phyloP scores from a whole-genome alignment of 2,329 filamentous ascomycete species.

The Ascochyta lentis region DNA sequence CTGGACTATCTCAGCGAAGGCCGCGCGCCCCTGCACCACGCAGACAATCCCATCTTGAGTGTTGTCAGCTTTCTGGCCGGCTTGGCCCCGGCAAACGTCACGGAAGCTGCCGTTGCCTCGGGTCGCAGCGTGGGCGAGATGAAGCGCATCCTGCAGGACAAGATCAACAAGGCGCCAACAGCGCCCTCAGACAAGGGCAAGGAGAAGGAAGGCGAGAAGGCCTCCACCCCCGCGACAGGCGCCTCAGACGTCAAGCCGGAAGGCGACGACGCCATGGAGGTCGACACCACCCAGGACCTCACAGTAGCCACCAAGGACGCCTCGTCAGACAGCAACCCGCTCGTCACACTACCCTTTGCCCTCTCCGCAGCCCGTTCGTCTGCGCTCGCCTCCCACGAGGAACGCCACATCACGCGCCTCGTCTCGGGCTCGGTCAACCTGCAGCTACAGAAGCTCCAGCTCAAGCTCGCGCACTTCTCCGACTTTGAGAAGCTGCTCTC shows the following conservation, averaged over 20 bases:
- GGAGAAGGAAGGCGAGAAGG: slow-evolving; percentile 65
- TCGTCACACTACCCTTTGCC: slow-evolving; percentile 83
- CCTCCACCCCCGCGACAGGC: slow-evolving; percentile 48
- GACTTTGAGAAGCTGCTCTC: slow-evolving; percentile 94
- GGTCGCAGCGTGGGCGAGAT: slow-evolving; percentile 87
- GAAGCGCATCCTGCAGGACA: slow-evolving; percentile 77
- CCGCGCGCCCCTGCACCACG: slow-evolving; percentile 85
- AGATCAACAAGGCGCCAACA: slow-evolving; percentile 69
- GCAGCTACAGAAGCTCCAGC: slow-evolving; percentile 91
- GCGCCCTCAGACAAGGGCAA: slow-evolving; percentile 61
- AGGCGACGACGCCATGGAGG: slow-evolving; percentile 64
- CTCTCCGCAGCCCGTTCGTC: slow-evolving; percentile 85
- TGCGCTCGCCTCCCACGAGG: slow-evolving; percentile 91
- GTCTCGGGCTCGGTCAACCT: slow-evolving; percentile 92
- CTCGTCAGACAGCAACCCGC: slow-evolving; percentile 40
- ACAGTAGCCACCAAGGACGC: slow-evolving; percentile 37
- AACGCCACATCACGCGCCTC: slow-evolving; percentile 93
- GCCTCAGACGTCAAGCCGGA: slow-evolving; percentile 61
- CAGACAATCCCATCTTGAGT: slow-evolving; percentile 95
- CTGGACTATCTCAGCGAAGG: slow-evolving; percentile 74
- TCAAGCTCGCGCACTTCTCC: slow-evolving; percentile 94
- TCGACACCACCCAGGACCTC: slow-evolving; percentile 59
- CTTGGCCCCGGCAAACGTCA: slow-evolving; percentile 86
- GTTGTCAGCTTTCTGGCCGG: slow-evolving; percentile 94
- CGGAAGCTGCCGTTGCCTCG: slow-evolving; percentile 77